Evolutionary conservation across 371 early-diverging fungal species (phyloP).

Genomic region (Choanephora cucurbitarum): DNA sequence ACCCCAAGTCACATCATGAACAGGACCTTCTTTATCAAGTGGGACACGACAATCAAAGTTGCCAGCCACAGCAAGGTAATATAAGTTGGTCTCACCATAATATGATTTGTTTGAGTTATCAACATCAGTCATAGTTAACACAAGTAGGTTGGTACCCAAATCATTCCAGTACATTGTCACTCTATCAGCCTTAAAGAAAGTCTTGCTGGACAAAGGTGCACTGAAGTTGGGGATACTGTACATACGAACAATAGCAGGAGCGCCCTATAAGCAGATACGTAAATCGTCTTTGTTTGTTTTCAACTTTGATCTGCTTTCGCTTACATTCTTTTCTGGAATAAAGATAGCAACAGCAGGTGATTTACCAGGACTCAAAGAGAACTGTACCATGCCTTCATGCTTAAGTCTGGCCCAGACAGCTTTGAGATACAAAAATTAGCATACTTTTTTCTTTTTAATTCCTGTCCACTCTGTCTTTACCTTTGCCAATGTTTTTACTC

Average conservation of each 20-base stretch:
- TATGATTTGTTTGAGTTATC: slow-evolving; percentile 95
- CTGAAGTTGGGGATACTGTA: slow-evolving; percentile 78
- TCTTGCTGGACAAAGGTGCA: slow-evolving; percentile 80
- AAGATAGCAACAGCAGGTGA: slow-evolving; percentile 85
- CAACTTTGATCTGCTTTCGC: not conserved
- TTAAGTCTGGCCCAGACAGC: slow-evolving; percentile 63
- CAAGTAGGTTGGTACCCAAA: slow-evolving; percentile 88
- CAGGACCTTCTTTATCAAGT: slow-evolving; percentile 88
- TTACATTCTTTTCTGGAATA: slow-evolving; percentile 78
- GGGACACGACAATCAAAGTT: slow-evolving; percentile 91
- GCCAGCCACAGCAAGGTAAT: slow-evolving; percentile 89
- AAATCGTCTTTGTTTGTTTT: not conserved
- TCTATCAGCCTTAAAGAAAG: slow-evolving; percentile 93
- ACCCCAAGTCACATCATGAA: slow-evolving; percentile 95
- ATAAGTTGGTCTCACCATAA: slow-evolving; percentile 93
- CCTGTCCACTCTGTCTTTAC: slow-evolving; percentile 38
- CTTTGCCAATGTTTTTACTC: slow-evolving; percentile 65
- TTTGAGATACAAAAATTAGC: no score
- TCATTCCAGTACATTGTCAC: slow-evolving; percentile 92
- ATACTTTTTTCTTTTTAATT: no score
- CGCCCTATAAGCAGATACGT: slow-evolving; percentile 41
- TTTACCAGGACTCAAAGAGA: slow-evolving; percentile 90
- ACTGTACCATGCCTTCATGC: slow-evolving; percentile 78
- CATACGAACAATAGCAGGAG: slow-evolving; percentile 82
- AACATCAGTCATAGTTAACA: slow-evolving; percentile 92